Evolutionary conservation across 257 asterid species (phyloP).

Genomic region (Coffea canephora): DNA sequence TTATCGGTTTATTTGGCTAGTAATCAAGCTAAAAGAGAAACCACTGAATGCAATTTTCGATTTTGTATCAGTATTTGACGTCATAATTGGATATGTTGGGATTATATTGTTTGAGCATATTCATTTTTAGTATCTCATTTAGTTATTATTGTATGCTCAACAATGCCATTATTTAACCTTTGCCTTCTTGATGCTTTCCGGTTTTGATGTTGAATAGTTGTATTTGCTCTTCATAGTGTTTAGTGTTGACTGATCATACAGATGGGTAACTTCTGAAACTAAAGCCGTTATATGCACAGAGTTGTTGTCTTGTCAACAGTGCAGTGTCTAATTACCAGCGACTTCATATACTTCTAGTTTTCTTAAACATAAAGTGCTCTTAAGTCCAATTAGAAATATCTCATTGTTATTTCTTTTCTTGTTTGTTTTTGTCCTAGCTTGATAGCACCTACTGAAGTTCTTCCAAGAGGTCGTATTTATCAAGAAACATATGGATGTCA

Average conservation of each 20-base stretch:
- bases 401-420: slow-evolving; percentile 2
- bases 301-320: too few relatives aligned
- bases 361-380: too few relatives aligned
- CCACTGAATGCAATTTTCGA: not conserved
- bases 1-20: not conserved
- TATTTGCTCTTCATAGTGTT: too few relatives aligned
- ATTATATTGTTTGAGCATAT: not conserved
- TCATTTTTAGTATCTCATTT: not conserved
- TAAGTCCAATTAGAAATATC: not conserved
- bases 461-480: slow-evolving; percentile 78
- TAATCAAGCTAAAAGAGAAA: not conserved
- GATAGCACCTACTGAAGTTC: slow-evolving; percentile 41
- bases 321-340: too few relatives aligned
- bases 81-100: too few relatives aligned
- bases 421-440: slow-evolving; percentile 43
- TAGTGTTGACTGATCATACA: not conserved
- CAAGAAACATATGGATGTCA: slow-evolving; percentile 99
- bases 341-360: not conserved
- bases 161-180: not conserved
- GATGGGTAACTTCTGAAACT: not conserved
- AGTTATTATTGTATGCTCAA: not conserved
- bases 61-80: not conserved
- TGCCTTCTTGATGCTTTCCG: not conserved
- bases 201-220: not conserved
- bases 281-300: not conserved